Evolutionary conservation across 345 rosid genomes (phyloP).

Genomic region (Eucalyptus leucophloia): DNA sequence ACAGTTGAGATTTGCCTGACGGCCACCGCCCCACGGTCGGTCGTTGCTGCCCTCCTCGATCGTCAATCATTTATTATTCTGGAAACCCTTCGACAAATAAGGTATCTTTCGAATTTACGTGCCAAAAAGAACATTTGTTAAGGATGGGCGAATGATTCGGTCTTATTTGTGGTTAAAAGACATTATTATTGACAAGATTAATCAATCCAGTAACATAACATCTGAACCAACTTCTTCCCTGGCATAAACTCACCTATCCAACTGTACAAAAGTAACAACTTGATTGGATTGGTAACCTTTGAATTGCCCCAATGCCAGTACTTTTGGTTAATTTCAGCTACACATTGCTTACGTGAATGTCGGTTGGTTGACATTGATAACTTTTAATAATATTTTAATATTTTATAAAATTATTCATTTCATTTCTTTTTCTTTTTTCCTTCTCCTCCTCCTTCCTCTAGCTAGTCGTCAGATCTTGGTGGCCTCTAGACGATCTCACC

Average conservation of each 20-base stretch:
- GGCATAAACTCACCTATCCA: neutral
- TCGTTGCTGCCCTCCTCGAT: neutral
- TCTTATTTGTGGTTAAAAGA: neutral
- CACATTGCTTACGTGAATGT: rapidly evolving
- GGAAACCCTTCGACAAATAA: neutral
- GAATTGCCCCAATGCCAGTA: neutral
- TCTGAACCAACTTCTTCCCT: neutral
- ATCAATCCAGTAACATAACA: neutral
- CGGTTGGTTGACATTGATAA: rapidly evolving
- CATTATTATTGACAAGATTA: neutral
- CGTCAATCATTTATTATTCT: neutral
- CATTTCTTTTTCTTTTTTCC: rapidly evolving
- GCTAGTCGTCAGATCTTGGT: too few species aligned
- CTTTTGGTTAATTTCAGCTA: rapidly evolving
- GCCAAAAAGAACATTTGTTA: neutral
- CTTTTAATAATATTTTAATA: too few species aligned
- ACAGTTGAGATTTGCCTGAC: neutral
- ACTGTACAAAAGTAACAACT: neutral
- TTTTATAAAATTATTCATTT: rapidly evolving
- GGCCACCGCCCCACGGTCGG: neutral
- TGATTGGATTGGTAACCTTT: neutral
- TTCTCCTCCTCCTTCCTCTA: too few species aligned
- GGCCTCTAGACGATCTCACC: neutral
- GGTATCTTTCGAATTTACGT: neutral
- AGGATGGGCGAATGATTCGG: neutral